These are phyloP conservation scores for Aeminium ludgeri DNA, from an alignment of 495 filamentous ascomycete species.

Conservation along the genomic window DNA sequence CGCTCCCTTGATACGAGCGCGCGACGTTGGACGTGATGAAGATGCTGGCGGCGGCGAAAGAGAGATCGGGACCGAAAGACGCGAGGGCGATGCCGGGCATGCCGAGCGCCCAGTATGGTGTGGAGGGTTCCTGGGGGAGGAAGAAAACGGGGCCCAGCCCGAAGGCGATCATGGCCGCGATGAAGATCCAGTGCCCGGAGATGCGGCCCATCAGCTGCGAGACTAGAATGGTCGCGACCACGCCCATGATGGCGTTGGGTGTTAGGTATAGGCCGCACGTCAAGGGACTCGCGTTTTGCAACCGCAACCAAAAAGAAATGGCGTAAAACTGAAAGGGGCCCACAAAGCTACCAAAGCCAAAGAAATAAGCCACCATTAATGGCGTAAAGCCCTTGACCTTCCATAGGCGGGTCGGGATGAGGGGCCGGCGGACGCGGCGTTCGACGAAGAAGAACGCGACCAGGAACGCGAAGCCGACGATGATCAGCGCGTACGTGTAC, in stretches of 20 bases:
- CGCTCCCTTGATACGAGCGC: constrained; percentile 11
- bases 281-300: constrained; percentile 27
- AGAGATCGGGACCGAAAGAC: constrained; percentile 15
- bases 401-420: constrained; percentile 15
- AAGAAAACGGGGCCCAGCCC: constrained; percentile 10
- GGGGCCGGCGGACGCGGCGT: constrained; percentile 1
- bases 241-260: constrained; percentile 30
- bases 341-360: constrained; percentile 31
- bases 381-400: constrained; percentile 31
- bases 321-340: constrained; percentile 37
- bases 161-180: constrained; percentile 17
- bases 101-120: constrained; percentile 12
- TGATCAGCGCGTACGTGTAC: constrained; percentile 11
- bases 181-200: constrained; percentile 34
- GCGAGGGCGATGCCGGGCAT: constrained; percentile 12
- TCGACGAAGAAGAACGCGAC: constrained; percentile 8
- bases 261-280: constrained; percentile 29
- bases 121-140: constrained; percentile 7
- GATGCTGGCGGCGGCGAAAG: constrained; percentile 14
- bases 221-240: constrained; percentile 32
- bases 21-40: constrained; percentile 15
- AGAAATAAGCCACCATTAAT: constrained; percentile 32
- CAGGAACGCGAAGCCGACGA: constrained; percentile 5
- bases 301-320: constrained; percentile 34
- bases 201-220: constrained; percentile 29